A percentile compares a stretch with the other conserved stretches of the same genome.
phyloP scores from a whole-genome alignment of 352 stramenopile species.

The Phytophthora brassicae region DNA sequence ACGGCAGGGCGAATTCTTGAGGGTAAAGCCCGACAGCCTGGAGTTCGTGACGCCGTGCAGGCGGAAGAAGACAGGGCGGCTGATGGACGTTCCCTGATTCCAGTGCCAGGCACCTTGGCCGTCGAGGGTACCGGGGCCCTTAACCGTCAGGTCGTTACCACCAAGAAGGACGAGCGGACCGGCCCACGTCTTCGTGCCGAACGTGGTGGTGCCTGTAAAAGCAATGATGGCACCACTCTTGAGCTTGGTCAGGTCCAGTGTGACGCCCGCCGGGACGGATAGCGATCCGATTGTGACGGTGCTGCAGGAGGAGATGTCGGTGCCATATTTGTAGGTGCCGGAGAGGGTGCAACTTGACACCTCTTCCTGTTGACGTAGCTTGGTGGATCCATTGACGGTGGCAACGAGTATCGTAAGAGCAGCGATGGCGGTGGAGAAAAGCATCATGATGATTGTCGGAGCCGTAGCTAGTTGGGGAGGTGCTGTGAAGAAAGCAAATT shows the following conservation, averaged over 20 bases:
- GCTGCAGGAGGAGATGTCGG: constrained; percentile 30
- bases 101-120: constrained; percentile 44
- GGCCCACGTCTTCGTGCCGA: constrained; percentile 29
- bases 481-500: too few species aligned
- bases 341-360: constrained; percentile 26
- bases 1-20: constrained; percentile 35
- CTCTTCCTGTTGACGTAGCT: constrained; percentile 21
- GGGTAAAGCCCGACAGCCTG: constrained; percentile 32
- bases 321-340: constrained; percentile 33
- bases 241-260: constrained; percentile 31
- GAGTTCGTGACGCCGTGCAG: constrained; percentile 27
- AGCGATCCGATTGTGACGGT: constrained; percentile 31
- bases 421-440: constrained; percentile 9
- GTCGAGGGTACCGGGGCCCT: constrained; percentile 36
- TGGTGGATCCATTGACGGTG: constrained; percentile 6
- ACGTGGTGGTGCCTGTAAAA: constrained; percentile 38
- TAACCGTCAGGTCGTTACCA: constrained; percentile 34
- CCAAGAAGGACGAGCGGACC: constrained; percentile 34
- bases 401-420: constrained; percentile 1
- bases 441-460: too few species aligned
- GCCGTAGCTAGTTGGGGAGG: too few species aligned
- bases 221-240: constrained; percentile 32
- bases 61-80: constrained; percentile 35
- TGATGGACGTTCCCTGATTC: constrained; percentile 32
- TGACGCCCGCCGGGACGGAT: constrained; percentile 32